Percentiles rank a stretch among this genome's conserved stretches.
phyloP scores from a whole-genome alignment of 352 stramenopile species.

The Phytophthora uliginosa region DNA sequence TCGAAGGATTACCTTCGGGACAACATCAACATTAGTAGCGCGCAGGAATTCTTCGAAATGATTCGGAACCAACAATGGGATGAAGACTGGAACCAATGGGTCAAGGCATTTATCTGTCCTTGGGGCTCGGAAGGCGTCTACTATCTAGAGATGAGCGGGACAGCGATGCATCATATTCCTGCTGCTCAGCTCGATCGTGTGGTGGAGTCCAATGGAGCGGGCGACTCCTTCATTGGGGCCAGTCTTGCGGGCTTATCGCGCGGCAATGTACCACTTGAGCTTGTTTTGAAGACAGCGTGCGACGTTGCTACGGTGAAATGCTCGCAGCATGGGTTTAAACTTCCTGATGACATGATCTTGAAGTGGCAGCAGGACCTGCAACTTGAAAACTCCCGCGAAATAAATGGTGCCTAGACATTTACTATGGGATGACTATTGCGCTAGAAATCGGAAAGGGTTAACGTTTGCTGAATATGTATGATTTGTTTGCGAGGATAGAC shows the following conservation, averaged over 20 bases:
- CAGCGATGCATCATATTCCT: conserved; percentile 44
- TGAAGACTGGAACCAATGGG: conserved; percentile 34
- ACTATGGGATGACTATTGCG: background rate
- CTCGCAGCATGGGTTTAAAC: conserved; percentile 57
- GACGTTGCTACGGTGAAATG: conserved; percentile 73
- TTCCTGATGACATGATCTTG: conserved; percentile 31
- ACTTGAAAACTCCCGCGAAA: background rate
- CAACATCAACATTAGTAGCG: conserved; percentile 53
- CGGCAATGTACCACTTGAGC: conserved; percentile 31
- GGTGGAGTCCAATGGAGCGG: conserved; percentile 79
- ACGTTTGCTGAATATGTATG: conserved; percentile 11
- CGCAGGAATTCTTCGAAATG: conserved; percentile 53
- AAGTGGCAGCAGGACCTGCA: conserved; percentile 32
- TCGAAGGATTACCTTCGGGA: conserved; percentile 83
- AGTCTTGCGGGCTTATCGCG: conserved; percentile 58
- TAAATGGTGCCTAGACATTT: conserved; percentile 15
- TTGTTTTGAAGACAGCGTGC: conserved; percentile 56
- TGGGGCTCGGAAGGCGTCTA: conserved; percentile 74
- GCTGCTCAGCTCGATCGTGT: conserved; percentile 45
- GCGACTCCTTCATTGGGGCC: conserved; percentile 80
- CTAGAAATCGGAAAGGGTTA: conserved; percentile 10
- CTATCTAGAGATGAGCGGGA: conserved; percentile 44
- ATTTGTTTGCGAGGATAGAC: background rate
- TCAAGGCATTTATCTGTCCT: conserved; percentile 71
- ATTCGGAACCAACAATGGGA: conserved; percentile 30